Evolutionary conservation across 2,329 filamentous ascomycete species (phyloP), one percentile per base, ranked within the genome.

Genomic region (Metarhizium album): DNA sequence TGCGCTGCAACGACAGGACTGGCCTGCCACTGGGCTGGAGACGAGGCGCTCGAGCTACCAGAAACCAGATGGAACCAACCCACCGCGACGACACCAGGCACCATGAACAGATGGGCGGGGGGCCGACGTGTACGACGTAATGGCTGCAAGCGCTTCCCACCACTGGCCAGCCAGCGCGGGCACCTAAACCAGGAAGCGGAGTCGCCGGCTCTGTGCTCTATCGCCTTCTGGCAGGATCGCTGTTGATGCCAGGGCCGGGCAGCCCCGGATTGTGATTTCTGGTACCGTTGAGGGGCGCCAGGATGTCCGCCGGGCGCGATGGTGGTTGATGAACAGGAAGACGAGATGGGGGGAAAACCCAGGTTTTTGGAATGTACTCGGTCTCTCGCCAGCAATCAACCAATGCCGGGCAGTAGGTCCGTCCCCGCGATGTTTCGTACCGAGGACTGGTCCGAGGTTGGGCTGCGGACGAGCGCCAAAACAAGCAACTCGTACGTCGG

Each of bases 51-150:
- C 33, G 16, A 35, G 33, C 22, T 43, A 43, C 40, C 22, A 43
- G 40, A 43, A 43, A 24, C 40, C 40, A 24, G 40, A 43, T 43
- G 40, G 40, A 43, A 43, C 40, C 40, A 43, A 24, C 40, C 8
- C 40, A 42, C 22, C 40, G 24, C n/a, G 23, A 29, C 27, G 27
- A 29, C 35, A 47, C 22, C 43, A 33, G 27, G 46, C n/a, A 40
- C 37, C 6, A 18, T 40, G 31, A 24, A 40, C 13, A 33, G 24
- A 23, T 13, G 27, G 51, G 43, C 43, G 42, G 48, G 6, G 43
- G 16, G 50, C 40, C 42, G 38, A 48, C 42, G 50, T 27, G n/a
- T 46, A 49, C 52, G 49, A 53, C 52, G 52, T 51, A 53, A 51
- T 53, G 52, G 52, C 49, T 42, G 42, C 31, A 38, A 45, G 40